phyloP scores from a whole-genome alignment of 2,329 filamentous ascomycete genomes.

The Pseudonectria foliicola region DNA sequence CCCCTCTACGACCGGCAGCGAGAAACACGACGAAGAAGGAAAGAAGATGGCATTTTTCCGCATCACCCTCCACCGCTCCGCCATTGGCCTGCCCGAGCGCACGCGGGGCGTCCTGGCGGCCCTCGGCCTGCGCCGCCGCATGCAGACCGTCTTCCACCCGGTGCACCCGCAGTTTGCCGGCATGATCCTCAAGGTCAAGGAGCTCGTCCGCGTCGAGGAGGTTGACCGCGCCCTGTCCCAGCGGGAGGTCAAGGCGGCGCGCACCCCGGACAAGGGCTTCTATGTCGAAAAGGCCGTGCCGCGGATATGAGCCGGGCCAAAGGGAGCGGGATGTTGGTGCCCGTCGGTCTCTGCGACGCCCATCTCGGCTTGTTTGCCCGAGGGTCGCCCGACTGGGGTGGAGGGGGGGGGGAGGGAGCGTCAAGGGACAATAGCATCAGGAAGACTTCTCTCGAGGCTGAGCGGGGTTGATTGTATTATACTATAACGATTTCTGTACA shows the following conservation, averaged over 20 bases:
- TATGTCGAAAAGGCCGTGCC: constrained; percentile 58
- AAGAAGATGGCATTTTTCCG: constrained; percentile 78
- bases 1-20: background rate
- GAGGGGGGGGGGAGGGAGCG: constrained; percentile 2
- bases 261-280: constrained; percentile 74
- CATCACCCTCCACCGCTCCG: constrained; percentile 82
- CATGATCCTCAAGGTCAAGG: constrained; percentile 91
- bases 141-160: constrained; percentile 83
- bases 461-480: constrained; percentile 20
- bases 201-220: constrained; percentile 77
- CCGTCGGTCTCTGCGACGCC: too few relatives aligned
- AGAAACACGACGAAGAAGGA: too few relatives aligned
- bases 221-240: constrained; percentile 59
- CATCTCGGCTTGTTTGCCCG: too few relatives aligned
- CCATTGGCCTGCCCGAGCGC: constrained; percentile 78
- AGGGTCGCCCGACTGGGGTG: background rate
- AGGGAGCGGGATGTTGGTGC: background rate
- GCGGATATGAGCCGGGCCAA: constrained; percentile 14
- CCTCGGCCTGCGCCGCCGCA: constrained; percentile 77
- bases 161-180: constrained; percentile 75
- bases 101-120: constrained; percentile 75
- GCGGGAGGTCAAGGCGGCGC: constrained; percentile 60
- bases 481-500: constrained; percentile 24
- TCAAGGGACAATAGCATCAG: background rate
- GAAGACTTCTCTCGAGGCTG: too few relatives aligned